Percentiles rank a stretch among this genome's conserved stretches.
These are phyloP conservation scores for Coelastrella sp. DNA, from an alignment of 139 green algal species.

Conservation along the genomic window DNA sequence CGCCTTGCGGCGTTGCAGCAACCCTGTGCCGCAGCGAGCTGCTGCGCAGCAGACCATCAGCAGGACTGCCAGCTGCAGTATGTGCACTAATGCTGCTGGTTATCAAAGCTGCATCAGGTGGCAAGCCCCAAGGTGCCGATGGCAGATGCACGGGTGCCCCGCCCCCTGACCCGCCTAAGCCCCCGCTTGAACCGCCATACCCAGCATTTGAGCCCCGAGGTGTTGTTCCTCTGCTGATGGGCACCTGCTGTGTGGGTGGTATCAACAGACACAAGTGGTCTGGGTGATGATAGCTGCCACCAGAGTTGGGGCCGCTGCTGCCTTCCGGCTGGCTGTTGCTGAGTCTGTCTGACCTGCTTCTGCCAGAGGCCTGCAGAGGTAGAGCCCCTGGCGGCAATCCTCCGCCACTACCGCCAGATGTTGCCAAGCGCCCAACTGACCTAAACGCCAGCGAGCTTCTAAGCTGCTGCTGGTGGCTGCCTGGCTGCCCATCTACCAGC, in stretches of 20 bases:
- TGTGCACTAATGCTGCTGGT: not conserved
- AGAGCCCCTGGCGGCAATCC: not conserved
- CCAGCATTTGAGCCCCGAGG: not conserved
- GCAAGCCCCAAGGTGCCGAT: slow-evolving; percentile 8
- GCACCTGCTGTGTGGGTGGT: slow-evolving; percentile 3
- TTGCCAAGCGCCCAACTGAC: not conserved
- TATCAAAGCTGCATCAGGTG: slow-evolving; percentile 20
- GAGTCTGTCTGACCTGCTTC: slow-evolving; percentile 10
- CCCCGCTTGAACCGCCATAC: not conserved
- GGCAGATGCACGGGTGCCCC: not conserved
- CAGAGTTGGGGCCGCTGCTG: not conserved
- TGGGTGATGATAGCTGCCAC: not conserved
- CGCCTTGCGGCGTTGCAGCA: not conserved
- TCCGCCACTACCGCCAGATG: not conserved
- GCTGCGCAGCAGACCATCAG: not conserved
- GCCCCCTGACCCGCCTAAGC: not conserved
- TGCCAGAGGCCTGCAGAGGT: not conserved
- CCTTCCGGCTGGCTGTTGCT: slow-evolving; percentile 17
- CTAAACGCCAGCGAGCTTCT: not conserved
- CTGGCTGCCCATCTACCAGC: not conserved
- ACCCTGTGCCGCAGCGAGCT: not conserved
- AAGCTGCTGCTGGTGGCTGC: not conserved
- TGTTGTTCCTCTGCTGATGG: not conserved
- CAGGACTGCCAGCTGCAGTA: not conserved
- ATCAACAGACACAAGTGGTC: slow-evolving; percentile 32